A percentile compares a stretch with the other conserved stretches of the same genome.
phyloP scores from a whole-genome alignment of 1,139 yeast genomes.

The Hyphopichia pseudoburtonii region DNA sequence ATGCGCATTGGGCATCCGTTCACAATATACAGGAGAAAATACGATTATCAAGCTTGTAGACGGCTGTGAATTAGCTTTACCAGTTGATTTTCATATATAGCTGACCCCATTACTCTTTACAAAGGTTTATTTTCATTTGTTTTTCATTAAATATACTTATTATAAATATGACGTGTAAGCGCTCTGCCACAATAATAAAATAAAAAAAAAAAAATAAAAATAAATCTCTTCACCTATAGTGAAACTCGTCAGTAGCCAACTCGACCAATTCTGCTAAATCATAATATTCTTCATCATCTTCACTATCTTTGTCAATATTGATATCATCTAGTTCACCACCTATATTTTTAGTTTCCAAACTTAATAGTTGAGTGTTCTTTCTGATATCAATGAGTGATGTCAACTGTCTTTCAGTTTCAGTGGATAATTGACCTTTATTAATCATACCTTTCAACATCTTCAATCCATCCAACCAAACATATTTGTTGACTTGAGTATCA shows the following conservation, averaged over 20 bases:
- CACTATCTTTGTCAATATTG: conserved; percentile 23
- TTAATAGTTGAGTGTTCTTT: conserved; percentile 63
- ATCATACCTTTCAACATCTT: conserved; percentile 52
- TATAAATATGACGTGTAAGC: too few relatives aligned
- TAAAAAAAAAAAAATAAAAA: too few relatives aligned
- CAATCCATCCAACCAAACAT: conserved; percentile 80
- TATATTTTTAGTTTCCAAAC: conserved; percentile 37
- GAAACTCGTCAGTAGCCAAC: conserved; percentile 38
- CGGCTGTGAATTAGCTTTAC: too few relatives aligned
- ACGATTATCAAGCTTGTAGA: too few relatives aligned
- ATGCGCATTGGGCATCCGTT: background rate
- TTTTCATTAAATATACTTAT: too few relatives aligned
- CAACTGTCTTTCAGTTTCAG: conserved; percentile 60
- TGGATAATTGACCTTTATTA: conserved; percentile 44
- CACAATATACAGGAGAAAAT: too few relatives aligned
- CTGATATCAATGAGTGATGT: conserved; percentile 58
- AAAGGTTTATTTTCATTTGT: background rate
- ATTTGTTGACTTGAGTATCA: conserved; percentile 69
- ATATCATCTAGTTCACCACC: conserved; percentile 24
- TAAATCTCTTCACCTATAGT: conserved; percentile 29
- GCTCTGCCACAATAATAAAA: too few relatives aligned
- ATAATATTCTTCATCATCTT: conserved; percentile 40
- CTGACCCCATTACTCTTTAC: background rate
- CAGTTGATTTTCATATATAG: too few relatives aligned
- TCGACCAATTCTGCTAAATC: conserved; percentile 42